Evolutionary conservation across 2,329 filamentous ascomycete genomes (phyloP).

Genomic region (Thelonectria rubi): DNA sequence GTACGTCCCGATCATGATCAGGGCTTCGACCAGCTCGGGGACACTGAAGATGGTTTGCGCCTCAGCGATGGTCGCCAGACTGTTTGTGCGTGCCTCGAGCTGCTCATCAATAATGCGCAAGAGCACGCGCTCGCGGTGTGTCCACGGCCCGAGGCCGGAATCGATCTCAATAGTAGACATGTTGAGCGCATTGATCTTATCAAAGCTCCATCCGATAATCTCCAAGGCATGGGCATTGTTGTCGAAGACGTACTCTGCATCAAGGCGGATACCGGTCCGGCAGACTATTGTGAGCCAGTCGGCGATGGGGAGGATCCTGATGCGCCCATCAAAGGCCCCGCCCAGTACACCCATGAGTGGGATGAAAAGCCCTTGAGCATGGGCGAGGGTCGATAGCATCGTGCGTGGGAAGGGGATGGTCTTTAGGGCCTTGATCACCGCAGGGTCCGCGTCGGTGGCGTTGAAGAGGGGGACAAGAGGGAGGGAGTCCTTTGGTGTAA

Average conservation of each 20-base stretch:
- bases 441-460: background rate
- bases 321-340: background rate
- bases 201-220: background rate
- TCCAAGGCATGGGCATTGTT: background rate
- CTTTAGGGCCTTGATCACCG: background rate
- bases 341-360: background rate
- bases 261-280: background rate
- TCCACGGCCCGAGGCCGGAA: background rate
- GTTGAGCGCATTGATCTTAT: background rate
- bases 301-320: background rate
- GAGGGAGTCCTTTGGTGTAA: background rate
- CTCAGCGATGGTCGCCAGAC: background rate
- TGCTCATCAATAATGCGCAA: background rate
- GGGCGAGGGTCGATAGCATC: background rate
- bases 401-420: background rate
- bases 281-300: background rate
- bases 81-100: background rate
- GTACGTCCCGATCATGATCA: background rate
- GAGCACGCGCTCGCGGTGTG: background rate
- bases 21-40: background rate
- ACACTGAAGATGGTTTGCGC: conserved; percentile 1
- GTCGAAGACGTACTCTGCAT: background rate
- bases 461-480: background rate
- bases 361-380: background rate
- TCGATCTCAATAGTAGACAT: background rate